phyloP scores from a whole-genome alignment of 371 early-diverging fungal species.

The Smittium culicis region DNA sequence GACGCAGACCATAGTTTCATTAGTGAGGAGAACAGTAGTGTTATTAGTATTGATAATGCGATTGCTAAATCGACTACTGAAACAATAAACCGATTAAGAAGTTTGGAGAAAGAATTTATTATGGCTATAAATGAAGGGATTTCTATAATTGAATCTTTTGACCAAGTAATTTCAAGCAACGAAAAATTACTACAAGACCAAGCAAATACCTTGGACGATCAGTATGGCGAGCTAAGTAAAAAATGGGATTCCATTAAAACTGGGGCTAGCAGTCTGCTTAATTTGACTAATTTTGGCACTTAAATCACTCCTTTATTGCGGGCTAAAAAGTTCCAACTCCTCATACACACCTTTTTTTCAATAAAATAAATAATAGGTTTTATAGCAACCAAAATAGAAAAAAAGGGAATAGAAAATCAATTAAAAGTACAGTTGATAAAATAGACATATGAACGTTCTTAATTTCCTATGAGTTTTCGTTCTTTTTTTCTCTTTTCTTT shows the following conservation, averaged over 20 bases:
- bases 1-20: background rate
- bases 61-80: slow-evolving; percentile 1
- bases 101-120: background rate
- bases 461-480: no score
- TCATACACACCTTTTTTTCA: no score
- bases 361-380: no score
- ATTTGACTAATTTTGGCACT: background rate
- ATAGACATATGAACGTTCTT: no score
- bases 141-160: background rate
- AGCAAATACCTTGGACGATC: background rate
- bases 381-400: no score
- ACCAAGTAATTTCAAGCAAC: background rate
- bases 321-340: no score
- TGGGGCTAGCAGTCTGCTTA: slow-evolving; percentile 4
- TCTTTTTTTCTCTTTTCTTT: slow-evolving; percentile 35
- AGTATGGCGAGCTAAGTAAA: background rate
- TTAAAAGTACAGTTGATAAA: no score
- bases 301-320: background rate
- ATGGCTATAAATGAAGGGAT: background rate
- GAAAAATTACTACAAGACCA: background rate
- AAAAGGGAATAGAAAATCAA: no score
- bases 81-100: background rate
- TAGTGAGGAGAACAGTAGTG: background rate
- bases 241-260: slow-evolving; percentile 1
- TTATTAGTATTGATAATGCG: background rate